phyloP scores from a whole-genome alignment of 2,329 filamentous ascomycete species.

The Neonectria hederae region DNA sequence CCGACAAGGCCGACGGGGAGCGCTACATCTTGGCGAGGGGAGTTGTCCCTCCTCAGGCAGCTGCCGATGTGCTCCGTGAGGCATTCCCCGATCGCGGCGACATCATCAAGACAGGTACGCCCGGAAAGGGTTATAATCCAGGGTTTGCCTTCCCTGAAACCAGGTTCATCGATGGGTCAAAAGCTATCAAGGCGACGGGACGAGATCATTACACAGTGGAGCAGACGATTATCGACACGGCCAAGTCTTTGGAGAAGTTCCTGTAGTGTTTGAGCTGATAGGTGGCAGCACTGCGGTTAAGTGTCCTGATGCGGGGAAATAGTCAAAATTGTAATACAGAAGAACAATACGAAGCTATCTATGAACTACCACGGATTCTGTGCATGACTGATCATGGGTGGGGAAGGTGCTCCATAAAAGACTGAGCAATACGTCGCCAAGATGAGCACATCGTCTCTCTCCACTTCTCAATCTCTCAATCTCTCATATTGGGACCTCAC shows the following conservation, averaged over 20 bases:
- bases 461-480: not conserved
- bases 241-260: constrained; percentile 34
- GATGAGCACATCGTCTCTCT: constrained; percentile 20
- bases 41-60: constrained; percentile 34
- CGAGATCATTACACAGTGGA: constrained; percentile 31
- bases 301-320: not conserved
- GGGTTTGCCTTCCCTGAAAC: constrained; percentile 24
- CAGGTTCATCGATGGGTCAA: constrained; percentile 32
- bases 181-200: constrained; percentile 29
- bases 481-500: constrained; percentile 3
- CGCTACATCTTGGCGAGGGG: constrained; percentile 33
- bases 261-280: constrained; percentile 18
- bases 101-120: constrained; percentile 34
- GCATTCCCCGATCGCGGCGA: constrained; percentile 32
- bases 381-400: constrained; percentile 2
- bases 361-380: not conserved
- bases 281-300: not conserved
- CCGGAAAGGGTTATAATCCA: constrained; percentile 32
- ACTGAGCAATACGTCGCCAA: constrained; percentile 8
- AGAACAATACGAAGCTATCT: not conserved
- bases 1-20: constrained; percentile 32
- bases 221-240: constrained; percentile 36
- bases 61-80: constrained; percentile 38
- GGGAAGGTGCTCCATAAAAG: constrained; percentile 11
- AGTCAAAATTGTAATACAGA: not conserved